Percentiles rank a stretch among this genome's conserved stretches.
Evolutionary conservation across 176 grass and related monocot species (phyloP).

Genomic region (Luzula sylvatica): DNA sequence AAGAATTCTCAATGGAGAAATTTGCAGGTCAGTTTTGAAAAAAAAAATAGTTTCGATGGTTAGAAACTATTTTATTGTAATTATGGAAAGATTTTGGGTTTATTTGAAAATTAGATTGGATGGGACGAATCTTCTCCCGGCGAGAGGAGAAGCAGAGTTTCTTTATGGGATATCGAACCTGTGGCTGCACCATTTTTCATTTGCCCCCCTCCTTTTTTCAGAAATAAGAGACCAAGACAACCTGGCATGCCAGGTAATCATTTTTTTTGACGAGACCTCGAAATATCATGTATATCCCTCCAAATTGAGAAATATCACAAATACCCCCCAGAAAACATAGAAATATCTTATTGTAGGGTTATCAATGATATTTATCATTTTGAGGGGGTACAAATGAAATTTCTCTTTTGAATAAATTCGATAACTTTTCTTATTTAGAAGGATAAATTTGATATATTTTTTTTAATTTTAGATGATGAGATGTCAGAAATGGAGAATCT

Average conservation of each 20-base stretch:
- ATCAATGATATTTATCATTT: too few relatives aligned
- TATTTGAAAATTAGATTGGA: slow-evolving; percentile 40
- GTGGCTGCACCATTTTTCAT: slow-evolving; percentile 73
- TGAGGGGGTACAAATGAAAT: too few relatives aligned
- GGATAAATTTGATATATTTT: neutral
- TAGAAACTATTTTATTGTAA: too few relatives aligned
- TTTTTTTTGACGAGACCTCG: neutral
- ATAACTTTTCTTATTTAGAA: neutral
- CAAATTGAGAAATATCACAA: too few relatives aligned
- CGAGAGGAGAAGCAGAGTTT: slow-evolving; percentile 66
- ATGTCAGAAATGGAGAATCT: slow-evolving; percentile 85
- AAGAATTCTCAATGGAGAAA: slow-evolving; percentile 76
- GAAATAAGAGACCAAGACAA: slow-evolving; percentile 51
- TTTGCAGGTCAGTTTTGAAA: slow-evolving; percentile 41
- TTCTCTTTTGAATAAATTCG: too few relatives aligned
- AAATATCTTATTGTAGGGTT: too few relatives aligned
- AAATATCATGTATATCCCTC: neutral
- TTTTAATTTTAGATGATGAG: slow-evolving; percentile 52
- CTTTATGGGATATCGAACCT: slow-evolving; percentile 76
- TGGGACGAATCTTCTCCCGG: slow-evolving; percentile 81
- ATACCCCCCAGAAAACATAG: too few relatives aligned
- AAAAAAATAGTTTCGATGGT: too few relatives aligned
- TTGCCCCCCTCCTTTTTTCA: slow-evolving; percentile 70
- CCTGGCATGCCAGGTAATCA: slow-evolving; percentile 31
- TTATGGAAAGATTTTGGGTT: neutral